Conservation (phyloP, 352 stramenopile species). For the Phytophthora ramorum region DNA sequence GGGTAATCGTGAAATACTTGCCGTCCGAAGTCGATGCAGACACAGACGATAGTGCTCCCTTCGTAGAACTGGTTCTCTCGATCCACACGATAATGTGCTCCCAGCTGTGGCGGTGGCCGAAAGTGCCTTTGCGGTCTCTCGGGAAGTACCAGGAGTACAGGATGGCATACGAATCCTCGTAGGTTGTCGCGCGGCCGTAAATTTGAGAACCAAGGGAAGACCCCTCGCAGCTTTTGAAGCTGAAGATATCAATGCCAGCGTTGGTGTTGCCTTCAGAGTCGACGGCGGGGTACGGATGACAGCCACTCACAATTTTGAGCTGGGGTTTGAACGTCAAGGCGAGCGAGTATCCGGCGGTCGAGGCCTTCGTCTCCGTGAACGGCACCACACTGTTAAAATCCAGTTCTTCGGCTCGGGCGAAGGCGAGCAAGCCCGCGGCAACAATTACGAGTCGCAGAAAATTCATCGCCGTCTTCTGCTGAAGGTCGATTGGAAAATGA, state of each 20-base stretch:
- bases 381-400: slow-evolving; percentile 19
- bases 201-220: slow-evolving; percentile 24
- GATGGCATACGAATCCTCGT: slow-evolving; percentile 27
- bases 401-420: slow-evolving; percentile 9
- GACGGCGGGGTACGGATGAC: slow-evolving; percentile 26
- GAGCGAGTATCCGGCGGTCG: slow-evolving; percentile 1
- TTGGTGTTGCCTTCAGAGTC: slow-evolving; percentile 24
- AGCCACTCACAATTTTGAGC: slow-evolving; percentile 23
- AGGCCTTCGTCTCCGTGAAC: slow-evolving; percentile 11
- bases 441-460: not conserved
- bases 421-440: slow-evolving; percentile 2
- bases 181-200: slow-evolving; percentile 17
- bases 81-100: too few species aligned
- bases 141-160: slow-evolving; percentile 34
- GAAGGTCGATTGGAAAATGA: slow-evolving; percentile 4
- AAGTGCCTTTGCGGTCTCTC: slow-evolving; percentile 8
- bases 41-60: too few species aligned
- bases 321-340: slow-evolving; percentile 29
- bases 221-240: slow-evolving; percentile 4
- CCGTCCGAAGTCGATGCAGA: not conserved
- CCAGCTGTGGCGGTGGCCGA: too few species aligned
- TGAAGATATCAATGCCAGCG: slow-evolving; percentile 9
- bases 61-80: too few species aligned
- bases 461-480: not conserved
- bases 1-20: slow-evolving; percentile 21